These are phyloP conservation scores for Lenwebbia sp. DNA, from an alignment of 345 rosid species.

Conservation along the genomic window DNA sequence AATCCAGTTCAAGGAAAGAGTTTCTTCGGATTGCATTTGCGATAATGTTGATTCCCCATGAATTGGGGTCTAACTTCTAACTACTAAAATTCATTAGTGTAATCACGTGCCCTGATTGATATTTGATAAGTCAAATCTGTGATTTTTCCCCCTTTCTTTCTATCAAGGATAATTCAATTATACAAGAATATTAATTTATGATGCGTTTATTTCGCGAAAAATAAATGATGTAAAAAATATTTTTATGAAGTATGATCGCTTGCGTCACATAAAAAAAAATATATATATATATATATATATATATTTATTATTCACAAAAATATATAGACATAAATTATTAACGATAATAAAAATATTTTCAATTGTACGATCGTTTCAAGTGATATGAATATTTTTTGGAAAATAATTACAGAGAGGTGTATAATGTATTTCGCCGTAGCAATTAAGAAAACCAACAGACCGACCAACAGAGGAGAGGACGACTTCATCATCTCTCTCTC, in stretches of 20 bases:
- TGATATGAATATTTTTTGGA: too few relatives aligned
- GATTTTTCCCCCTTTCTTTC: not conserved
- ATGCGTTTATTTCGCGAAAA: too few relatives aligned
- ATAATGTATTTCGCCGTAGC: not conserved
- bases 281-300: too few relatives aligned
- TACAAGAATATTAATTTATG: too few relatives aligned
- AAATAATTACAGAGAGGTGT: not conserved
- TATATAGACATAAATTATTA: too few relatives aligned
- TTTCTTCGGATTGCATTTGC: not conserved
- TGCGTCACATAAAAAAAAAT: too few relatives aligned
- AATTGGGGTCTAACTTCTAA: not conserved
- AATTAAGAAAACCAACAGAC: not conserved
- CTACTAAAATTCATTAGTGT: not conserved
- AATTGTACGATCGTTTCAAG: too few relatives aligned
- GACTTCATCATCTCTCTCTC: not conserved
- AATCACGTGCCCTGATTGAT: not conserved
- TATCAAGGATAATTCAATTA: not conserved
- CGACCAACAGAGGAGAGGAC: not conserved
- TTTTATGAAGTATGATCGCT: too few relatives aligned
- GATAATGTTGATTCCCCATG: not conserved
- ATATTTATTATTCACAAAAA: too few relatives aligned
- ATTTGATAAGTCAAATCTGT: not conserved
- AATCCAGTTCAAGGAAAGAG: not conserved
- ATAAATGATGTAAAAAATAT: too few relatives aligned
- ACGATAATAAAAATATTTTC: too few relatives aligned